These are phyloP conservation scores for Berberis vulgaris DNA, from an alignment of 164 flowering plant species.

Conservation along the genomic window DNA sequence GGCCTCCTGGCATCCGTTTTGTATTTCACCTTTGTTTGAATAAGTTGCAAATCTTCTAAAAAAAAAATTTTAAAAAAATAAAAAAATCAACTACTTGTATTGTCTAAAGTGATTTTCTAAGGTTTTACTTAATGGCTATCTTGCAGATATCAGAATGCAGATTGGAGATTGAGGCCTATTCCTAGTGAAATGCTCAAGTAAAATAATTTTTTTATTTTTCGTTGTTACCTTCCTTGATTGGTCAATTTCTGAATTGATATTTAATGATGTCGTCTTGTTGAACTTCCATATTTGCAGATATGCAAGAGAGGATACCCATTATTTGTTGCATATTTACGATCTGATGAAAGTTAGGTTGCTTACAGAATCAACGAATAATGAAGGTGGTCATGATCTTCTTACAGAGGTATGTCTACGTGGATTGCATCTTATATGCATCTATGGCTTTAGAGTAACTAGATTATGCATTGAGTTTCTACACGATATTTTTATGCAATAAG, in stretches of 20 bases:
- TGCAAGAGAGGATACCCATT: constrained; percentile 98
- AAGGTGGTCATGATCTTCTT: constrained; percentile 39
- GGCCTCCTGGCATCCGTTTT: no score
- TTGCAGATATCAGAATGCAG: constrained; percentile 96
- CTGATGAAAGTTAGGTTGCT: constrained; percentile 51
- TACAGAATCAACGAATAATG: constrained; percentile 33
- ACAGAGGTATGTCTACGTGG: constrained; percentile 42
- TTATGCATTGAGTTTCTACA: neutral
- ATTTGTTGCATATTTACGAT: constrained; percentile 81
- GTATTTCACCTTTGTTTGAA: no score
- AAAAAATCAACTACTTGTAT: neutral
- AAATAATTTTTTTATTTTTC: neutral
- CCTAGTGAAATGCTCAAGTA: constrained; percentile 85
- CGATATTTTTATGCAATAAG: no score
- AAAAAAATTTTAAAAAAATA: no score
- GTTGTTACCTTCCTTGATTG: neutral
- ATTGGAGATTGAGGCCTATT: constrained; percentile 93
- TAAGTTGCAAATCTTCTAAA: no score
- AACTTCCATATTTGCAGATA: constrained; percentile 43
- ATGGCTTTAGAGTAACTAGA: neutral
- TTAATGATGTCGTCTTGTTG: neutral
- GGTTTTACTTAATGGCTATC: neutral
- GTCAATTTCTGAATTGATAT: constrained; percentile 1
- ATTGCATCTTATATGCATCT: neutral
- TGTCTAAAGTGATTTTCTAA: neutral